phyloP scores from a whole-genome alignment of 1,284 basidiomycete species.

The Fistulina hepatica region DNA sequence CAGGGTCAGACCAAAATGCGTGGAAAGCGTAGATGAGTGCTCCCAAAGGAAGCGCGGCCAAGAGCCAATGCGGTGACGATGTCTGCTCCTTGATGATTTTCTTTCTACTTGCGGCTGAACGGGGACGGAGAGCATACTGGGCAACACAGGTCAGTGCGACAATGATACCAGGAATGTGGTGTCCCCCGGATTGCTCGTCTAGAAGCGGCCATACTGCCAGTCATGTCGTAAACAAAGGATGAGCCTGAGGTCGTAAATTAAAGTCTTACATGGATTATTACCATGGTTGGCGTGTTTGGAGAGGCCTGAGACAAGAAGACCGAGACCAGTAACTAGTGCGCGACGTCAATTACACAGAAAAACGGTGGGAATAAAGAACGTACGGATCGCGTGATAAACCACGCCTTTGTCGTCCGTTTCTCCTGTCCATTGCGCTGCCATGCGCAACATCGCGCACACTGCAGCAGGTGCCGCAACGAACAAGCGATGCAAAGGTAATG shows the following conservation, averaged over 20 bases:
- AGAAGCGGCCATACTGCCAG: constrained; percentile 71
- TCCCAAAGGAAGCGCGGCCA: constrained; percentile 55
- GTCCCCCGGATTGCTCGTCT: constrained; percentile 54
- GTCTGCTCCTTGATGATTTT: constrained; percentile 6
- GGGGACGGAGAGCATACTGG: constrained; percentile 28
- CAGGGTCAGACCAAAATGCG: constrained; percentile 68
- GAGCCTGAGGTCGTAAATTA: not conserved
- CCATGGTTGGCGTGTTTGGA: constrained; percentile 72
- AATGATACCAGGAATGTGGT: constrained; percentile 56
- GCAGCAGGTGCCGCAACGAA: constrained; percentile 46
- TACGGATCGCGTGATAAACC: not conserved
- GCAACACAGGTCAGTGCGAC: constrained; percentile 38
- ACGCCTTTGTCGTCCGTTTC: not conserved
- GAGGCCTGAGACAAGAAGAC: constrained; percentile 61
- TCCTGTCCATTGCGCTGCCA: not conserved
- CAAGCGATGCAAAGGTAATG: constrained; percentile 46
- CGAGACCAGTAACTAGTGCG: constrained; percentile 47
- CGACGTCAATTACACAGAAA: too few relatives aligned
- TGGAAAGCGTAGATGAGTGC: constrained; percentile 70
- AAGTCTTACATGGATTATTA: constrained; percentile 61
- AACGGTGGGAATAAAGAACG: too few relatives aligned
- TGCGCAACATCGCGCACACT: constrained; percentile 1
- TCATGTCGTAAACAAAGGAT: constrained; percentile 4
- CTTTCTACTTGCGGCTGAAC: not conserved
- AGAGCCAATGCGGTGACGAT: constrained; percentile 32